phyloP scores from a whole-genome alignment of 371 early-diverging fungal species.

The Apophysomyces ossiformis region DNA sequence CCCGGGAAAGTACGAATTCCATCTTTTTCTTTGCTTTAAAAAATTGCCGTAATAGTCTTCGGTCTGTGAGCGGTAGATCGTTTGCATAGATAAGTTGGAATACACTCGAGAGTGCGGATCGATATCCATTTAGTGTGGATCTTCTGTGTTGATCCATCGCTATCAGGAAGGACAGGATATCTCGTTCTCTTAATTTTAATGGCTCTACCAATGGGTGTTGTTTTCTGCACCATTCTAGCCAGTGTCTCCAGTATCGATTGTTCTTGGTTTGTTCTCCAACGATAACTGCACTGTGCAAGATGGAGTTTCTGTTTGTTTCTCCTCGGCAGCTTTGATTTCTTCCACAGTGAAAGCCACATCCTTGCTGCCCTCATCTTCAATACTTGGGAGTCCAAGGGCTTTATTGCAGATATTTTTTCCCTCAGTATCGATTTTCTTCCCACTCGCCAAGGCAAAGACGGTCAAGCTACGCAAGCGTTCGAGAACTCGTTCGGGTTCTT shows the following conservation, averaged over 20 bases:
- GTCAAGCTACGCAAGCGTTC: background rate
- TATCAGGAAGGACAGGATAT: background rate
- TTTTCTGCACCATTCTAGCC: background rate
- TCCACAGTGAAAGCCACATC: background rate
- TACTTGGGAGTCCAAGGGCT: constrained; percentile 7
- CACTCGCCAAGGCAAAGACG: constrained; percentile 3
- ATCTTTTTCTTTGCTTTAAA: too few relatives aligned
- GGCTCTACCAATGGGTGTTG: background rate
- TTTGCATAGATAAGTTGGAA: too few relatives aligned
- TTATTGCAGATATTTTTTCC: constrained; percentile 9
- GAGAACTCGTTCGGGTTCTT: background rate
- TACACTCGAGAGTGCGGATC: background rate
- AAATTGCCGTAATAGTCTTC: too few relatives aligned
- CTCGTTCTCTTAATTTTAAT: background rate
- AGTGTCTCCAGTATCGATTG: background rate
- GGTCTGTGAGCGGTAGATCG: too few relatives aligned
- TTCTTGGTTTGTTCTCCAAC: too few relatives aligned
- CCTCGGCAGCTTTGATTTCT: too few relatives aligned
- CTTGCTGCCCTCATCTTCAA: background rate
- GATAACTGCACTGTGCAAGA: too few relatives aligned
- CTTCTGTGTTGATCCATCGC: background rate
- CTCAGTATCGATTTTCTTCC: constrained; percentile 4
- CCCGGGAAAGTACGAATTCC: too few relatives aligned
- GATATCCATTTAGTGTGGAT: background rate
- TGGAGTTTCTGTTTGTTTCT: too few relatives aligned